Percentiles rank a stretch among this genome's conserved stretches.
Evolutionary conservation across 768 basidiomycete species (phyloP).

Genomic region (Crepidotus variabilis): DNA sequence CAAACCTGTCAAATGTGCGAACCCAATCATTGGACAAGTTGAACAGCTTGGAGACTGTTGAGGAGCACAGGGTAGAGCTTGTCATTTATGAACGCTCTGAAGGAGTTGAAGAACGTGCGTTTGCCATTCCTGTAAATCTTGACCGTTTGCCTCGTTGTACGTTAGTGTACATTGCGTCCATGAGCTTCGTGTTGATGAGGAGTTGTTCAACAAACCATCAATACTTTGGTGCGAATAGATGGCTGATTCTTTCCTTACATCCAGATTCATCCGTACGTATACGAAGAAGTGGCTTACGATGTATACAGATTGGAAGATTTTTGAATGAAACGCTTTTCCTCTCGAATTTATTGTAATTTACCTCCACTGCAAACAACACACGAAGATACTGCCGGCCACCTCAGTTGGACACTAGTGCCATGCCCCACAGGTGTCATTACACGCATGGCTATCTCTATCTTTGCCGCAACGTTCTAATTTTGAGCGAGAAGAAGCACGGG

Average conservation of each 20-base stretch:
- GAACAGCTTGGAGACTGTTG: conserved; percentile 44
- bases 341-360: neutral
- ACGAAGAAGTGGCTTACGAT: conserved; percentile 57
- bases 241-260: neutral
- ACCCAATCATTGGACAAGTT: conserved; percentile 39
- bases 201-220: neutral
- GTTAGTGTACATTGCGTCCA: neutral
- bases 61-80: conserved; percentile 53
- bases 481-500: no score
- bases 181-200: no score
- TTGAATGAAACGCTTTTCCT: conserved; percentile 14
- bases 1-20: conserved; percentile 34
- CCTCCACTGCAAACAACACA: no score
- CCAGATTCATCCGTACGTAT: conserved; percentile 56
- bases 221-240: neutral
- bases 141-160: conserved; percentile 5
- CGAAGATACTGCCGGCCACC: no score
- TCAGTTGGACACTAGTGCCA: no score
- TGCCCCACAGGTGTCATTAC: no score
- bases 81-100: conserved; percentile 41
- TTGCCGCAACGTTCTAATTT: no score
- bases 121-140: neutral
- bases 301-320: conserved; percentile 47
- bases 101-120: conserved; percentile 43
- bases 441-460: no score